phyloP scores from a whole-genome alignment of 768 basidiomycete species.

The Agrocybe praecox region DNA sequence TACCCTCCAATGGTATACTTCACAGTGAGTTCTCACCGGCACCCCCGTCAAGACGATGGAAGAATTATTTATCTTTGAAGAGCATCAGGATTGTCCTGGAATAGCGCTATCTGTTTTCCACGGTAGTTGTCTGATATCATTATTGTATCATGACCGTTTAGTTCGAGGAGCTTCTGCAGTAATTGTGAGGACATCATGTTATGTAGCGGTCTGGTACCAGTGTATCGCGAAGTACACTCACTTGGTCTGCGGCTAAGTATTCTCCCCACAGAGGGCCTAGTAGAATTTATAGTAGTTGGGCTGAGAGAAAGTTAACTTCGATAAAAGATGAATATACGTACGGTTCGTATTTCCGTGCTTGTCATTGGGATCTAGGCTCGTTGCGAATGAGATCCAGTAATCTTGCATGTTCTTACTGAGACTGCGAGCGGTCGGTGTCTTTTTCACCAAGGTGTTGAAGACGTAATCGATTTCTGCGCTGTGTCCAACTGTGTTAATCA shows the following conservation, averaged over 20 bases:
- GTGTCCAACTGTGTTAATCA: conserved; percentile 13
- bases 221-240: neutral
- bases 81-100: conserved; percentile 7
- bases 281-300: neutral
- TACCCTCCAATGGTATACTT: too few species aligned
- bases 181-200: neutral
- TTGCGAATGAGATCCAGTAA: conserved; percentile 41
- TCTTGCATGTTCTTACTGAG: conserved; percentile 33
- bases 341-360: conserved; percentile 18
- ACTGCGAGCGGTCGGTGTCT: conserved; percentile 10
- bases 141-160: conserved; percentile 5
- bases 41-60: too few species aligned
- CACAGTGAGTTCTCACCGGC: too few species aligned
- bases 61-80: neutral
- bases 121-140: conserved; percentile 6
- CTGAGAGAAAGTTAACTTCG: neutral
- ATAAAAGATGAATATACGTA: neutral
- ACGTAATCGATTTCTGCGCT: conserved; percentile 31
- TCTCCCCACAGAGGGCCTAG: conserved; percentile 8
- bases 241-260: conserved; percentile 6
- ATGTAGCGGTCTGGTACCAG: too few species aligned
- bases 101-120: conserved; percentile 4
- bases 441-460: conserved; percentile 24
- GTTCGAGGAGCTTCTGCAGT: neutral
- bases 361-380: conserved; percentile 37